A percentile compares a stretch with the other conserved stretches of the same genome.
Evolutionary conservation across 371 early-diverging fungal genomes (phyloP).

Genomic region (Mucor piriformis): DNA sequence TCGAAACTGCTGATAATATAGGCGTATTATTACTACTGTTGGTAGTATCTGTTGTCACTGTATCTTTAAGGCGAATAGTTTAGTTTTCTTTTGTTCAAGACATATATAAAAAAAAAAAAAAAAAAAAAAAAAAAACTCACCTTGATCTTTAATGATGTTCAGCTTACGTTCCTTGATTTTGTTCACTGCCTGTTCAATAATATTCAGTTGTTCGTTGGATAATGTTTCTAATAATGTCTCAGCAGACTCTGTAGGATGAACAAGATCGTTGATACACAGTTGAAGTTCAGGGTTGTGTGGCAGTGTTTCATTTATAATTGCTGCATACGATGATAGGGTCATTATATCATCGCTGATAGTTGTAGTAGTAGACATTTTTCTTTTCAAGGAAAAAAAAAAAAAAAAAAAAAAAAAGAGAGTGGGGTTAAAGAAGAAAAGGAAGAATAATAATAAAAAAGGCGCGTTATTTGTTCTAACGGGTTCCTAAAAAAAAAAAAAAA

Average conservation of each 20-base stretch:
- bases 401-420: not conserved
- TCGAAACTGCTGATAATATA: not conserved
- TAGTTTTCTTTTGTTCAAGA: too few species aligned
- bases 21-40: not conserved
- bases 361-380: not conserved
- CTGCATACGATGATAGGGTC: conserved; percentile 12
- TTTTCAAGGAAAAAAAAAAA: too few species aligned
- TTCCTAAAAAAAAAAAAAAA: too few species aligned
- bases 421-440: not conserved
- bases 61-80: too few species aligned
- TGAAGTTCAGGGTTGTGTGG: conserved; percentile 29
- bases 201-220: conserved; percentile 41
- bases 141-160: not conserved
- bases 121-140: not conserved
- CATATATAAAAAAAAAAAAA: not conserved
- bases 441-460: not conserved
- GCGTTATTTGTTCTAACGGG: not conserved
- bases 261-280: conserved; percentile 39
- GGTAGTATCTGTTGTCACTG: not conserved
- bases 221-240: conserved; percentile 37
- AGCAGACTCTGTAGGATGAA: conserved; percentile 39
- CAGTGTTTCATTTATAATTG: conserved; percentile 14
- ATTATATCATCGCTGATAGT: conserved; percentile 13
- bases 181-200: conserved; percentile 41
- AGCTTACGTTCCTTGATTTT: conserved; percentile 43